Percentiles rank a stretch among this genome's conserved stretches.
Conservation (phyloP, 176 grass and related monocot genomes). For the Raddia distichophylla region DNA sequence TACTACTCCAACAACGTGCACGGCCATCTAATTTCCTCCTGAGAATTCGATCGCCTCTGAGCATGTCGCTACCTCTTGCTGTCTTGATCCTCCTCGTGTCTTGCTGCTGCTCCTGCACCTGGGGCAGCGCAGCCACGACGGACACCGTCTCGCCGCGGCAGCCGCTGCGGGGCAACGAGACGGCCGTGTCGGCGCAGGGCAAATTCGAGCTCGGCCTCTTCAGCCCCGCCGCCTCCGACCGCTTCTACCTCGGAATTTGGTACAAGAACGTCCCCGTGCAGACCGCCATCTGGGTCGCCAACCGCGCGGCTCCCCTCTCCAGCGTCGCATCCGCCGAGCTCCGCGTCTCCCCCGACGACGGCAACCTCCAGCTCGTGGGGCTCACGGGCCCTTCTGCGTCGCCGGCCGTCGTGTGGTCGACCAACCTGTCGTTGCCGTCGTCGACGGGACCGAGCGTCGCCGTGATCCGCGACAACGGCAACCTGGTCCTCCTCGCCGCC, state of each 20-base stretch:
- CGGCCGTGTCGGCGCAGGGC: constrained; percentile 39
- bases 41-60: background rate
- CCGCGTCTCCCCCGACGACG: constrained; percentile 16
- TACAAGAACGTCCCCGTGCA: constrained; percentile 45
- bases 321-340: background rate
- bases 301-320: constrained; percentile 36
- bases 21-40: background rate
- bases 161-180: constrained; percentile 45
- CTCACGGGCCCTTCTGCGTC: background rate
- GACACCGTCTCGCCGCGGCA: constrained; percentile 30
- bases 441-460: constrained; percentile 17
- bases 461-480: constrained; percentile 49
- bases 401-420: constrained; percentile 19
- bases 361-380: constrained; percentile 30
- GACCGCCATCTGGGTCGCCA: constrained; percentile 51
- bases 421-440: constrained; percentile 20
- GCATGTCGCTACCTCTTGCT: background rate
- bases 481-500: constrained; percentile 38
- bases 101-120: too few species aligned
- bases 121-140: background rate
- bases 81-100: background rate
- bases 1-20: too few species aligned
- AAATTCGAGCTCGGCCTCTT: constrained; percentile 55
- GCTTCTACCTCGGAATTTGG: constrained; percentile 49
- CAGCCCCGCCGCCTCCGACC: constrained; percentile 34